Conservation (phyloP, 2,329 filamentous ascomycete genomes). For the Teratosphaeria nubilosa region DNA sequence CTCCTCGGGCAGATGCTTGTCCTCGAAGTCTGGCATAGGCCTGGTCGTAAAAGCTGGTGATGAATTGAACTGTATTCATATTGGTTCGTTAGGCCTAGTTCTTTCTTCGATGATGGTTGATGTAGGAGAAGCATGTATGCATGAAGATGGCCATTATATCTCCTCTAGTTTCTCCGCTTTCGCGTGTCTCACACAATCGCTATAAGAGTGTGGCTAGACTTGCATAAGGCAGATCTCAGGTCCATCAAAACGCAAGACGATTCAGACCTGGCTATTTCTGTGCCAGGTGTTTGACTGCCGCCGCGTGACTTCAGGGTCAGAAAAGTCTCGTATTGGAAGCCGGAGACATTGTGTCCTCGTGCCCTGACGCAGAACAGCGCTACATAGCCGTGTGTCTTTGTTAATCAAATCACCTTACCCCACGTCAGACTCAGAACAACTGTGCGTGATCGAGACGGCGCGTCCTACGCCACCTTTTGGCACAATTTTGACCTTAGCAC, state of each 20-base stretch:
- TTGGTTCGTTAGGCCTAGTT: neutral
- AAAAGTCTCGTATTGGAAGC: neutral
- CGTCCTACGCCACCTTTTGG: too few relatives aligned
- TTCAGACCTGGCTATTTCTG: neutral
- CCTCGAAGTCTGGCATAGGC: neutral
- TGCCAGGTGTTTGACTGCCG: neutral
- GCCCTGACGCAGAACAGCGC: too few relatives aligned
- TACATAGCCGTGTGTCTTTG: too few relatives aligned
- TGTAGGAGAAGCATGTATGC: neutral
- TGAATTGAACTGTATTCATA: neutral
- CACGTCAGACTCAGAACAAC: too few relatives aligned
- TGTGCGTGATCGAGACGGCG: too few relatives aligned
- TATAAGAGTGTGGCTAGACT: neutral
- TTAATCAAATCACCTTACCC: too few relatives aligned
- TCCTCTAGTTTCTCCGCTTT: neutral
- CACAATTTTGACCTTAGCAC: too few relatives aligned
- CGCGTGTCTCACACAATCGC: neutral
- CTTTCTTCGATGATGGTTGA: neutral
- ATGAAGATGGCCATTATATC: neutral
- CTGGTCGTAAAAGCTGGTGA: neutral
- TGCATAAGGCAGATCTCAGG: neutral
- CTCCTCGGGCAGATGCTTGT: neutral
- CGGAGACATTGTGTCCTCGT: too few relatives aligned
- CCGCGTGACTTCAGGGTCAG: neutral
- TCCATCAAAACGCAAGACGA: neutral